These are phyloP conservation scores for Lunularia cruciata DNA, from an alignment of 225 moss, liverwort and hornwort genomes.

Conservation along the genomic window DNA sequence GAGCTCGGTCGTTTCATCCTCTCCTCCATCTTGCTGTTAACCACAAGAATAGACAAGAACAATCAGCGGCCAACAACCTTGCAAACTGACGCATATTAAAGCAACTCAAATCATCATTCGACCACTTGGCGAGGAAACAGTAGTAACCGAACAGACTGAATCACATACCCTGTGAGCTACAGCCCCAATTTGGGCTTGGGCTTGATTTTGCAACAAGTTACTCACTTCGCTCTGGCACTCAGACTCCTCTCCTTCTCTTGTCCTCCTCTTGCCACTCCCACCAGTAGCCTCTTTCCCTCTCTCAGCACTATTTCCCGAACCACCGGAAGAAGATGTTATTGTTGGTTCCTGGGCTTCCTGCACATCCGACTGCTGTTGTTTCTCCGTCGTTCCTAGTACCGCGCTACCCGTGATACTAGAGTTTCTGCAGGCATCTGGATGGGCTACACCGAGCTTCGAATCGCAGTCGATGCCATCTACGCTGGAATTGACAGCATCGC, in stretches of 20 bases:
- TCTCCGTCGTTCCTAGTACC: constrained; percentile 42
- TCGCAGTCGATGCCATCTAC: constrained; percentile 40
- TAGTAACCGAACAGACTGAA: neutral
- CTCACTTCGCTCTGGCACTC: constrained; percentile 90
- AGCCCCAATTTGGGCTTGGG: constrained; percentile 13
- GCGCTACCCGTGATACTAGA: constrained; percentile 45
- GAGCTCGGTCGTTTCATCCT: constrained; percentile 75
- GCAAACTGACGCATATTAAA: neutral
- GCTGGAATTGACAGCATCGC: constrained; percentile 28
- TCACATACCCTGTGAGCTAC: constrained; percentile 13
- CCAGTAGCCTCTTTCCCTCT: constrained; percentile 50
- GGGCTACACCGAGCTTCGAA: constrained; percentile 31
- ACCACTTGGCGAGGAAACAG: neutral
- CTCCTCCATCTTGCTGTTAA: constrained; percentile 66
- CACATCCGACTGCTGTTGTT: constrained; percentile 32
- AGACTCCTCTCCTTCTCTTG: constrained; percentile 67
- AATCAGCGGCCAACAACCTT: neutral
- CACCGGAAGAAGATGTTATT: constrained; percentile 78
- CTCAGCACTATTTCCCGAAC: constrained; percentile 68
- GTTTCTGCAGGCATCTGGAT: constrained; percentile 45
- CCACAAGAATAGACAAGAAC: neutral
- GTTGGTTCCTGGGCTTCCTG: constrained; percentile 71
- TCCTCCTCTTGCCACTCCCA: constrained; percentile 54
- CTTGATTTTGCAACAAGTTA: constrained; percentile 31
- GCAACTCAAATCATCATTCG: neutral